Evolutionary conservation across 73 alveolate species (phyloP).

Genomic region (Paramecium caudatum): DNA sequence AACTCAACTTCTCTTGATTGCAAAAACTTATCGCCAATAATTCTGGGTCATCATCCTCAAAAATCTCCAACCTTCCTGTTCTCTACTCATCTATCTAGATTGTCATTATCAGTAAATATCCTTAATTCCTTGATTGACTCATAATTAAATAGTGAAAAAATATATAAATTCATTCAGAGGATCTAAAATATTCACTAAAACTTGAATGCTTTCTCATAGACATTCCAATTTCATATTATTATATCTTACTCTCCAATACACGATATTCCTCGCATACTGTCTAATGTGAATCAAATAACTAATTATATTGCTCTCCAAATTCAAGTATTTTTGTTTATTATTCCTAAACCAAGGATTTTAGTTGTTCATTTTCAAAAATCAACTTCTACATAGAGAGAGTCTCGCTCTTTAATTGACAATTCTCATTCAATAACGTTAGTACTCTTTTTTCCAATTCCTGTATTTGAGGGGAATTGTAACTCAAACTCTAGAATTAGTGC

Average conservation of each 20-base stretch:
- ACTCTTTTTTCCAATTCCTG: not conserved
- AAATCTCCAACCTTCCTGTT: constrained; percentile 40
- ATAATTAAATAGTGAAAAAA: too few relatives aligned
- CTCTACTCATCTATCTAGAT: constrained; percentile 55
- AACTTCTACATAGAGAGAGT: not conserved
- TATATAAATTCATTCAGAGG: constrained; percentile 39
- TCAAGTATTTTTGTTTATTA: constrained; percentile 9
- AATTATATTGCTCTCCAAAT: constrained; percentile 35
- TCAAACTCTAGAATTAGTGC: not conserved
- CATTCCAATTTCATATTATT: constrained; percentile 1
- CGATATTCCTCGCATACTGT: not conserved
- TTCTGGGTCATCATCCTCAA: constrained; percentile 66
- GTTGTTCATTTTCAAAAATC: constrained; percentile 3
- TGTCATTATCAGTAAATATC: constrained; percentile 50
- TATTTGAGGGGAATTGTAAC: constrained; percentile 4
- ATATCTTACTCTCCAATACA: not conserved
- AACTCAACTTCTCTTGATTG: not conserved
- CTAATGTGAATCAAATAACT: constrained; percentile 26
- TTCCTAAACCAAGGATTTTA: constrained; percentile 8
- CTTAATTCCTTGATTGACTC: too few relatives aligned
- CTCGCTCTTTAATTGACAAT: constrained; percentile 28
- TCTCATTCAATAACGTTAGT: constrained; percentile 4
- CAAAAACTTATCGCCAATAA: constrained; percentile 52
- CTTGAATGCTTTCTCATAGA: constrained; percentile 41
- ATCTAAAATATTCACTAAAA: constrained; percentile 46